Evolutionary conservation across 73 alveolate species (phyloP), one percentile per base, ranked within the genome.

Genomic region (Uronychia binucleata): DNA sequence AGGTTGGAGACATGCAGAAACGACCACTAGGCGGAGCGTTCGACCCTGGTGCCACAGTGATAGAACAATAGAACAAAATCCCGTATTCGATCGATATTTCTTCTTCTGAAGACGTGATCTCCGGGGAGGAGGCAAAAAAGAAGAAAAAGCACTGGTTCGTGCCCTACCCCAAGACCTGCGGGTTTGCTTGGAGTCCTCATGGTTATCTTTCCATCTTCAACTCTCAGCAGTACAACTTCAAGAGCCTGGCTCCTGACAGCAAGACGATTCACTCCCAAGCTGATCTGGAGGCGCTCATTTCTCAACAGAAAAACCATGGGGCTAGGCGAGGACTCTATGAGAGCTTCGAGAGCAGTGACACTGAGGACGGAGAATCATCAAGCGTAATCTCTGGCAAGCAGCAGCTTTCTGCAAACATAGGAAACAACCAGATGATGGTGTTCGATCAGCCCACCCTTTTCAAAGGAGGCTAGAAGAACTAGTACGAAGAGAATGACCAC

Each of bases 91-190:
- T n/a, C n/a, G n/a, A n/a, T n/a, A n/a, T n/a, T n/a, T n/a, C 67
- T 46, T 46, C 67, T 46, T 5, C 5, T 19, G 67, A 46, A 46
- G n/a, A 5, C 19, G n/a, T 11, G 19, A 19, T 19, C 19, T 46
- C 67, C n/a, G 67, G 67, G 19, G 67, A 46, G 5, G 67, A 46
- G 26, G 5, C 31, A 26, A 28, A 67, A 67, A 28, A 28, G 30
- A 67, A 28, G 26, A 11, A 67, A 67, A 28, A 75, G 77, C 74
- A 83, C 28, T 75, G 76, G 31, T 83, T 75, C 31, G 76, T 83
- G 26, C 90, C 90, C 27, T 83, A 83, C 30, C 83, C 84, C 1
- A 74, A 77, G n/a, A 75, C 90, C 0, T 60, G 76, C 34, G 90
- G 90, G 1, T 83, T 83, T 75, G 29, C 84, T 30, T 83, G 90